Evolutionary conservation across 495 filamentous ascomycete species (phyloP).

Genomic region (Neurospora africana): DNA sequence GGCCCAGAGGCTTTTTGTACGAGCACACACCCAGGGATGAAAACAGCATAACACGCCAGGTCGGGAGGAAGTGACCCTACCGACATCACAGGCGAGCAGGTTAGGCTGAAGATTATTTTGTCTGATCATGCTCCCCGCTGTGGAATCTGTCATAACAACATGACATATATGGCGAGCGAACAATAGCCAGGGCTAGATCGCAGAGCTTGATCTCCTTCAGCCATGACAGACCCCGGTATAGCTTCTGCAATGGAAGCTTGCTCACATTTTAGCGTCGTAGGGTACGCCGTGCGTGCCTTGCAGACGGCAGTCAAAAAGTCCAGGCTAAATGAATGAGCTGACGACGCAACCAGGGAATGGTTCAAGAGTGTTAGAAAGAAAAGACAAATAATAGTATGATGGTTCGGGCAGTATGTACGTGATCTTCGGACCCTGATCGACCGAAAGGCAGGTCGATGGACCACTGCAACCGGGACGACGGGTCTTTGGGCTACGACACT

Average conservation of each 20-base stretch:
- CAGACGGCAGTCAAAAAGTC: conserved; percentile 9
- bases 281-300: conserved; percentile 20
- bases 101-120: neutral
- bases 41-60: neutral
- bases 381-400: no score
- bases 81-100: neutral
- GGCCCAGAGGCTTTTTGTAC: neutral
- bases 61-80: neutral
- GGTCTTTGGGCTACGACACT: neutral
- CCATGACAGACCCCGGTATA: neutral
- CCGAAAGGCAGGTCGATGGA: neutral
- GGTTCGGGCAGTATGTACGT: neutral
- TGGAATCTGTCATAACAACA: neutral
- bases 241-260: neutral
- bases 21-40: neutral
- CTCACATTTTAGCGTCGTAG: neutral
- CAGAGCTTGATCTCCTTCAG: neutral
- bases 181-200: neutral
- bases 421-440: neutral
- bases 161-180: neutral
- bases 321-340: conserved; percentile 18
- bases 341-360: neutral
- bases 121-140: neutral
- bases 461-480: neutral
- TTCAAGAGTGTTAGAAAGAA: neutral